phyloP scores from a whole-genome alignment of 805 yeast genomes.

The Ogataea pini region DNA sequence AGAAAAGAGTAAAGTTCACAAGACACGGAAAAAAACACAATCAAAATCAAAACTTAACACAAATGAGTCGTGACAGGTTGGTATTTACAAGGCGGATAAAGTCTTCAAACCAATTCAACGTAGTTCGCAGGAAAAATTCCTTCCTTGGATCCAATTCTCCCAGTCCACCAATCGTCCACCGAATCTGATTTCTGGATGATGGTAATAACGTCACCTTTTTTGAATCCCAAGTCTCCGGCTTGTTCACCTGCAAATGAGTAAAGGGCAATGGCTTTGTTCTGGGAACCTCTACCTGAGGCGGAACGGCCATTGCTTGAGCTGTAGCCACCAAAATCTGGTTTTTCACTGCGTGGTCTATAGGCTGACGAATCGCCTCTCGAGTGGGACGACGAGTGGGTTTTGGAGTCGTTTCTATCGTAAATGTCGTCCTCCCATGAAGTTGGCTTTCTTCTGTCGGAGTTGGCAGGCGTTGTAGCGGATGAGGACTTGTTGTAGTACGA shows the following conservation, averaged over 20 bases:
- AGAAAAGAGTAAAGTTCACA: not conserved
- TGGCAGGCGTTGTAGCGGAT: conserved; percentile 14
- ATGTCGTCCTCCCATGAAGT: conserved; percentile 88
- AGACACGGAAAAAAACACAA: not conserved
- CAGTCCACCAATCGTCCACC: conserved; percentile 99
- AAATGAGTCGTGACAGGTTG: not conserved
- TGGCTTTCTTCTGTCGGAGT: conserved; percentile 18
- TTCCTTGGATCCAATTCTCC: conserved; percentile 75
- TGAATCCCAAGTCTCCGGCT: conserved; percentile 88
- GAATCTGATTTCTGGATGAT: conserved; percentile 85
- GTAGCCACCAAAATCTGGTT: conserved; percentile 36
- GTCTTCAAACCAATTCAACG: conserved; percentile 68
- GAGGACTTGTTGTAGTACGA: conserved; percentile 26
- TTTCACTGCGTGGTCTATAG: conserved; percentile 34
- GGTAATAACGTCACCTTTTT: conserved; percentile 90
- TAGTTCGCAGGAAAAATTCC: conserved; percentile 98
- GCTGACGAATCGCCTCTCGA: conserved; percentile 31
- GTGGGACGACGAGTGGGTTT: conserved; percentile 21
- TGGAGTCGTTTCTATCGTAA: conserved; percentile 53
- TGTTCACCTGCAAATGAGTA: conserved; percentile 91
- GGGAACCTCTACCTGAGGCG: conserved; percentile 34
- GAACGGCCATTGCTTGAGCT: conserved; percentile 35
- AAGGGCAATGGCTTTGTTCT: conserved; percentile 83
- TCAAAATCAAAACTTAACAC: not conserved
- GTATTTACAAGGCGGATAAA: not conserved